These are phyloP conservation scores for Babesia microti DNA, from an alignment of 169 alveolate species.

Conservation along the genomic window DNA sequence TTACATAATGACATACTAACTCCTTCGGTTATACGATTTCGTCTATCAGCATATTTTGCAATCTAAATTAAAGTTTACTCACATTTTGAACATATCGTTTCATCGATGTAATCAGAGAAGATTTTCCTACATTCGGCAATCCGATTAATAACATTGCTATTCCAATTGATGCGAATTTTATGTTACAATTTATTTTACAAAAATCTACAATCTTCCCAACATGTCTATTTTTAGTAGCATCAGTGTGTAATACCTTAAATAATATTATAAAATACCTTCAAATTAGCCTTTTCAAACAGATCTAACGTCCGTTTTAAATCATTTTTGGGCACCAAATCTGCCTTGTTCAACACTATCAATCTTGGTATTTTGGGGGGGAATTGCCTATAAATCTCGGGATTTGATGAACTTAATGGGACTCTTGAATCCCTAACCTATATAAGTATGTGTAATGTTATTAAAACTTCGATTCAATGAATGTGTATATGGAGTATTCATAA, in stretches of 20 bases:
- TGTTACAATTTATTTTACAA: constrained; percentile 9
- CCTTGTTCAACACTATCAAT: constrained; percentile 34
- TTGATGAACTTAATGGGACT: constrained; percentile 46
- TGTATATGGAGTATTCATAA: too few species aligned
- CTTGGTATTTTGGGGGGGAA: constrained; percentile 21
- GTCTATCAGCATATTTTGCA: too few species aligned
- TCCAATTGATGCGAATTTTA: constrained; percentile 27
- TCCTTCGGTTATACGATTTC: too few species aligned
- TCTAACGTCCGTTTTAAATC: constrained; percentile 29
- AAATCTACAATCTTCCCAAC: constrained; percentile 21
- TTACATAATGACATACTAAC: too few species aligned
- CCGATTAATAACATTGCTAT: constrained; percentile 44
- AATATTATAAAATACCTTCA: constrained; percentile 4
- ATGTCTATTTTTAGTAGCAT: constrained; percentile 19
- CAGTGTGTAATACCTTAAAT: background rate
- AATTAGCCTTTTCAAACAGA: constrained; percentile 29
- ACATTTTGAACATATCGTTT: constrained; percentile 40
- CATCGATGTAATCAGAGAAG: constrained; percentile 29
- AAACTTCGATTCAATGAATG: too few species aligned
- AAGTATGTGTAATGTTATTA: too few species aligned
- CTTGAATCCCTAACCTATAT: constrained; percentile 42
- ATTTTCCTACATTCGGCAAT: constrained; percentile 45
- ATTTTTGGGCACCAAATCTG: constrained; percentile 21
- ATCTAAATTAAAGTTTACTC: too few species aligned
- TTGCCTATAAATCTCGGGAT: constrained; percentile 15